Evolutionary conservation across 257 asterid species (phyloP), one percentile per base, ranked within the genome.

Genomic region (Oldenlandia corymbosa): DNA sequence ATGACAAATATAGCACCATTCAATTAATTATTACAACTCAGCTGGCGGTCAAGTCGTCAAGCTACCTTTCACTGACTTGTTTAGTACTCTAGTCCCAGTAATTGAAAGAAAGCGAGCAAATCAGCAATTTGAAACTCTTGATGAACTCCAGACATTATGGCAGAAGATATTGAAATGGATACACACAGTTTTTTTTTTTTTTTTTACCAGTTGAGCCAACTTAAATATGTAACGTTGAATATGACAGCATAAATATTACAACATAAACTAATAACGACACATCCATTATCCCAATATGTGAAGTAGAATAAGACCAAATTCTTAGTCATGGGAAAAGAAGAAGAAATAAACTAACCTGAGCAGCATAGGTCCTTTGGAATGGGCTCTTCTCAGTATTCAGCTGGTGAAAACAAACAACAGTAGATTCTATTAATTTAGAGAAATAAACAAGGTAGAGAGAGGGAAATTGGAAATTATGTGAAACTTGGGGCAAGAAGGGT

Each of bases 301-400:
- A n/a, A n/a, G n/a, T n/a, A n/a, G n/a, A n/a, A n/a, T n/a, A n/a
- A n/a, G n/a, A n/a, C n/a, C n/a, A n/a, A 10, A 62, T 46, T 13
- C 21, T 34, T 30, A 41, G 24, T 49, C 59, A 8, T 39, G 26
- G 26, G 62, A 30, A 36, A 20, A 50, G n/a, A n/a, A n/a, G n/a
- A 58, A 71, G 75, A 65, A 65, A 80, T 81, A 55, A 58, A 70
- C 79, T 62, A 65, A 85, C 93, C 93, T 85, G 93, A 59, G 73
- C 65, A 52, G 89, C 93, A 56, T 78, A 85, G 7, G 89, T 80
- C 65, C 89, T 79, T 72, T 82, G 89, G 69, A 85, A 85, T 45
- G 93, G 89, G 62, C 93, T 85, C 75, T 83, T 85, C 42, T 77
- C 82, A 34, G 79, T 68, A 75, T 85, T 85, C 23, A 85, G 93